Evolutionary conservation across 2,329 filamentous ascomycete genomes (phyloP).

Genomic region (Phialocephala subalpina): DNA sequence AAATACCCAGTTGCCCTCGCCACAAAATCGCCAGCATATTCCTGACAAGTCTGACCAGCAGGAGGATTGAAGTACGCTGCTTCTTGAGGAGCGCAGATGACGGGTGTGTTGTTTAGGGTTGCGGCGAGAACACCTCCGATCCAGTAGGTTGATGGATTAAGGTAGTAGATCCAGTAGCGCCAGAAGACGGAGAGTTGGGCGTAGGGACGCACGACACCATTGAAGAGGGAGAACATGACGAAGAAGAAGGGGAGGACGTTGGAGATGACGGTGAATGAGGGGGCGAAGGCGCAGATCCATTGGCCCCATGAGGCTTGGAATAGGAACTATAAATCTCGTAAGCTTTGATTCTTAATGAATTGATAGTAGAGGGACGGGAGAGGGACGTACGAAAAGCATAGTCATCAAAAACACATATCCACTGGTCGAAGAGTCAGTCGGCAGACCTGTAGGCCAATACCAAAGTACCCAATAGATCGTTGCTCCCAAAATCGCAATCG

Average conservation of each 20-base stretch:
- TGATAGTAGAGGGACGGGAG: neutral
- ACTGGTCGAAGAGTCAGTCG: slow-evolving; percentile 67
- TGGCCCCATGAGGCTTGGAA: slow-evolving; percentile 82
- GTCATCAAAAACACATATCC: slow-evolving; percentile 84
- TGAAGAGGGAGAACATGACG: slow-evolving; percentile 74
- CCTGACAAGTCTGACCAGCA: slow-evolving; percentile 66
- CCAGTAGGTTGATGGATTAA: slow-evolving; percentile 74
- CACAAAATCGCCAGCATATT: slow-evolving; percentile 71
- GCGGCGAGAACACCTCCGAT: slow-evolving; percentile 74
- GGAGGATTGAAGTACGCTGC: slow-evolving; percentile 71
- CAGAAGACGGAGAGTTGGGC: slow-evolving; percentile 47
- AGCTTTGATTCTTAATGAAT: neutral
- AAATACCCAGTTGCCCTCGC: slow-evolving; percentile 64
- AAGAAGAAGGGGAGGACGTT: slow-evolving; percentile 56
- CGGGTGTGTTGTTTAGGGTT: slow-evolving; percentile 59
- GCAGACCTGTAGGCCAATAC: slow-evolving; percentile 80
- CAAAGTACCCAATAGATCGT: slow-evolving; percentile 77
- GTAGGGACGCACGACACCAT: slow-evolving; percentile 79
- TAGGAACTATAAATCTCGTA: slow-evolving; percentile 55
- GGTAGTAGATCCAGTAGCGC: slow-evolving; percentile 60
- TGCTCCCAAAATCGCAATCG: slow-evolving; percentile 68
- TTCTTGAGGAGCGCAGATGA: slow-evolving; percentile 61
- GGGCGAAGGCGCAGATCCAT: slow-evolving; percentile 85
- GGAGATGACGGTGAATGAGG: slow-evolving; percentile 79
- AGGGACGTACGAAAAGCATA: slow-evolving; percentile 64